phyloP scores from a whole-genome alignment of 345 rosid genomes.

The Citrus australasica region DNA sequence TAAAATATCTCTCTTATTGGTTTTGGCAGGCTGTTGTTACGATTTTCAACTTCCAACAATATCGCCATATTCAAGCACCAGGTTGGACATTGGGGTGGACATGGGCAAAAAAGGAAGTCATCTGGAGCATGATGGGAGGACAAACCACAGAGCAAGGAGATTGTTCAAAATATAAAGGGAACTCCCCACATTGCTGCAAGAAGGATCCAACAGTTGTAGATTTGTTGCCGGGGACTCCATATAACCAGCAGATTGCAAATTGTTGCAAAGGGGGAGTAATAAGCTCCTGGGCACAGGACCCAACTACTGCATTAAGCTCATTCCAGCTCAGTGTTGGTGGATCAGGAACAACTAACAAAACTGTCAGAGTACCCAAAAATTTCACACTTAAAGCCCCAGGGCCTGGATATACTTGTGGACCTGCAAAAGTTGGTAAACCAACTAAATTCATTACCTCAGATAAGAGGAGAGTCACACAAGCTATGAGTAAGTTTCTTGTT shows the following conservation, averaged over 20 bases:
- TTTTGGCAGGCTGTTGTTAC: slow-evolving; percentile 72
- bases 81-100: slow-evolving; percentile 95
- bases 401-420: slow-evolving; percentile 91
- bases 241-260: slow-evolving; percentile 83
- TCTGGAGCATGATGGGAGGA: slow-evolving; percentile 79
- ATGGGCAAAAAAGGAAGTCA: slow-evolving; percentile 89
- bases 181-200: slow-evolving; percentile 82
- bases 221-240: slow-evolving; percentile 80
- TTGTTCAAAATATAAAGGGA: slow-evolving; percentile 81
- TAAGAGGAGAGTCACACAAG: slow-evolving; percentile 82
- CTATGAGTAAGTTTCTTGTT: slow-evolving; percentile 69
- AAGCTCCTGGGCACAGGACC: slow-evolving; percentile 82
- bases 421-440: slow-evolving; percentile 66
- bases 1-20: not conserved
- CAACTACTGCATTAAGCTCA: slow-evolving; percentile 61
- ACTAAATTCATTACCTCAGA: slow-evolving; percentile 60
- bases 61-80: slow-evolving; percentile 80
- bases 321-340: slow-evolving; percentile 83
- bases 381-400: slow-evolving; percentile 86
- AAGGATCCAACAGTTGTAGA: slow-evolving; percentile 81
- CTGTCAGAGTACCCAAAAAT: slow-evolving; percentile 72
- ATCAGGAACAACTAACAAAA: slow-evolving; percentile 82
- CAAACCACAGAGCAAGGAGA: slow-evolving; percentile 92
- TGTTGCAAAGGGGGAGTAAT: slow-evolving; percentile 94
- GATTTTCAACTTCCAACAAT: slow-evolving; percentile 78